phyloP scores from a whole-genome alignment of 768 basidiomycete genomes.

The Lentinula lateritia region DNA sequence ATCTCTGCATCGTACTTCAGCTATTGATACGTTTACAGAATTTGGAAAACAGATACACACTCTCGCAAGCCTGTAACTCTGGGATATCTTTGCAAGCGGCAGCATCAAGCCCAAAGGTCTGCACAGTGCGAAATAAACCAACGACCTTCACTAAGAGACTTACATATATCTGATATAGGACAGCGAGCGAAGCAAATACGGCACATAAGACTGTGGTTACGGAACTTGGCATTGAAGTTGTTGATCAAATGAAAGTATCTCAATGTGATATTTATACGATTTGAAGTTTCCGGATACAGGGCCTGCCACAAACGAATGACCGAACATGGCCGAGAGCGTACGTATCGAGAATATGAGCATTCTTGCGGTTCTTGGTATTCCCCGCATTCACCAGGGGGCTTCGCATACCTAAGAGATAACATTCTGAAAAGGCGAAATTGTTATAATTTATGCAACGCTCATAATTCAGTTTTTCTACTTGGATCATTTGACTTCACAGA shows the following conservation, averaged over 20 bases:
- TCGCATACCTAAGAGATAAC: no score
- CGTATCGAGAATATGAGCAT: not conserved
- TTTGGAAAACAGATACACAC: conserved; percentile 26
- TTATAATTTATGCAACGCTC: not conserved
- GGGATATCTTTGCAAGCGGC: conserved; percentile 42
- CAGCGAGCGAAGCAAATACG: conserved; percentile 34
- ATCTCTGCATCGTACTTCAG: conserved; percentile 34
- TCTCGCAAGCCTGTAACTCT: conserved; percentile 62
- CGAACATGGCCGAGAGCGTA: not conserved
- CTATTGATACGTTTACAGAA: no score
- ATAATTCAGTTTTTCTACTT: not conserved
- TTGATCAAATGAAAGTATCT: not conserved
- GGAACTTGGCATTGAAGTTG: not conserved
- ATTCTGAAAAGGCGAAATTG: no score
- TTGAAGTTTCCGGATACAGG: not conserved
- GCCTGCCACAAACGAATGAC: not conserved
- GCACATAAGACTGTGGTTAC: conserved; percentile 26
- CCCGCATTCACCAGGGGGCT: no score
- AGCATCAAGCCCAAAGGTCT: conserved; percentile 37
- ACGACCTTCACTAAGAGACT: conserved; percentile 34
- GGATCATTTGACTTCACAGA: not conserved
- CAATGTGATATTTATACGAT: not conserved
- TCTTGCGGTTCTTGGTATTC: no score
- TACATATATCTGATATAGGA: conserved; percentile 42
- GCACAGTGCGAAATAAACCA: conserved; percentile 41